These are phyloP conservation scores for Daldinia childiae DNA, from an alignment of 495 filamentous ascomycete species.

Conservation along the genomic window DNA sequence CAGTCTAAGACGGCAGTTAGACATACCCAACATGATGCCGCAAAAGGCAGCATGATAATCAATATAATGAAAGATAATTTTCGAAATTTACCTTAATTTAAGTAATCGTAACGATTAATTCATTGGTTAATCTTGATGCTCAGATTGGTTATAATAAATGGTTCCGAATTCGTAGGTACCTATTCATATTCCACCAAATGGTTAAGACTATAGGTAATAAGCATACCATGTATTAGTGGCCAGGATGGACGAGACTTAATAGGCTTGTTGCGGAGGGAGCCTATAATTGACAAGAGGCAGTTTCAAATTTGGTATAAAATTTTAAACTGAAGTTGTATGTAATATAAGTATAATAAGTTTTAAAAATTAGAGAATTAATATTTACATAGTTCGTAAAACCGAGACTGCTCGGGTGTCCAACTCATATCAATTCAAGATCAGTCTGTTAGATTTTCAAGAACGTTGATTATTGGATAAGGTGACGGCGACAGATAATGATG, in stretches of 20 bases:
- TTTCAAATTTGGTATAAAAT: no score
- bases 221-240: no score
- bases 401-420: not conserved
- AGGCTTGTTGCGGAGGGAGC: no score
- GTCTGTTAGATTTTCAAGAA: constrained; percentile 1
- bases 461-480: not conserved
- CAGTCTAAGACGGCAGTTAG: constrained; percentile 4
- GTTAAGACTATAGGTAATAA: no score
- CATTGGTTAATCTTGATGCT: not conserved
- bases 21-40: constrained; percentile 10
- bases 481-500: not conserved
- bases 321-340: no score
- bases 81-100: not conserved
- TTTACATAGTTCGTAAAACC: not conserved
- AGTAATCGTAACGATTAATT: not conserved
- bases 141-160: no score
- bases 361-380: constrained; percentile 1
- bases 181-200: no score
- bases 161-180: no score
- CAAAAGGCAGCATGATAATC: constrained; percentile 2
- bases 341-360: not conserved
- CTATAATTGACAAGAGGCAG: no score
- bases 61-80: constrained; percentile 12
- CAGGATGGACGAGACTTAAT: no score
- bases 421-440: not conserved